Conservation (phyloP, 208 protist species). For the Trypanosoma caninum region DNA sequence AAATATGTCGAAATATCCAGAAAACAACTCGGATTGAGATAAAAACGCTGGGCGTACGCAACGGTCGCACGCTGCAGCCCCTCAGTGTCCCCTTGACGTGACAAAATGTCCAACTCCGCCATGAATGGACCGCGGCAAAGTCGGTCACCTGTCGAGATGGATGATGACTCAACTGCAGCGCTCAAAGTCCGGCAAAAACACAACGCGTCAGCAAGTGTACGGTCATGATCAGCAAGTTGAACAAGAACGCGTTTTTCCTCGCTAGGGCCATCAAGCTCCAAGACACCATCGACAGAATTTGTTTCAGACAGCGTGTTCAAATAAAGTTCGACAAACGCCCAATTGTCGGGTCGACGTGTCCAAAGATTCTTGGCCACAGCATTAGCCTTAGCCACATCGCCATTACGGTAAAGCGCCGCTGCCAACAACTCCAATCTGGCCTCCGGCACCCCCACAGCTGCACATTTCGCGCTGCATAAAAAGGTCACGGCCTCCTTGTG, state of each 20-base stretch:
- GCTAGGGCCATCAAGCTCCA: slow-evolving; percentile 30
- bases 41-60: slow-evolving; percentile 73
- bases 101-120: slow-evolving; percentile 67
- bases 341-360: slow-evolving; percentile 72
- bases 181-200: slow-evolving; percentile 29
- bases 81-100: slow-evolving; percentile 16
- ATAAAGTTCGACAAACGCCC: slow-evolving; percentile 66
- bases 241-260: slow-evolving; percentile 35
- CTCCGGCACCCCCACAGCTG: slow-evolving; percentile 62
- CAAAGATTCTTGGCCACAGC: slow-evolving; percentile 58
- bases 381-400: slow-evolving; percentile 44
- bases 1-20: slow-evolving; percentile 84
- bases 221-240: slow-evolving; percentile 33
- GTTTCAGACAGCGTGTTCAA: slow-evolving; percentile 37
- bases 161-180: too few relatives aligned
- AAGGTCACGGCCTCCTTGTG: slow-evolving; percentile 56
- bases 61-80: slow-evolving; percentile 40
- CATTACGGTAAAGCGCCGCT: slow-evolving; percentile 32
- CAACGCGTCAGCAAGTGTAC: slow-evolving; percentile 46
- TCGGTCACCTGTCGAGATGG: slow-evolving; percentile 42
- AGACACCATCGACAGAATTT: slow-evolving; percentile 4
- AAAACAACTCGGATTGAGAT: slow-evolving; percentile 70
- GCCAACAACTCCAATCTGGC: slow-evolving; percentile 73
- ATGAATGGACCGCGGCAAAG: slow-evolving; percentile 70
- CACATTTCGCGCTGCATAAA: slow-evolving; percentile 51